Conservation (phyloP, 768 basidiomycete species). For the Pulveroboletus sp. region DNA sequence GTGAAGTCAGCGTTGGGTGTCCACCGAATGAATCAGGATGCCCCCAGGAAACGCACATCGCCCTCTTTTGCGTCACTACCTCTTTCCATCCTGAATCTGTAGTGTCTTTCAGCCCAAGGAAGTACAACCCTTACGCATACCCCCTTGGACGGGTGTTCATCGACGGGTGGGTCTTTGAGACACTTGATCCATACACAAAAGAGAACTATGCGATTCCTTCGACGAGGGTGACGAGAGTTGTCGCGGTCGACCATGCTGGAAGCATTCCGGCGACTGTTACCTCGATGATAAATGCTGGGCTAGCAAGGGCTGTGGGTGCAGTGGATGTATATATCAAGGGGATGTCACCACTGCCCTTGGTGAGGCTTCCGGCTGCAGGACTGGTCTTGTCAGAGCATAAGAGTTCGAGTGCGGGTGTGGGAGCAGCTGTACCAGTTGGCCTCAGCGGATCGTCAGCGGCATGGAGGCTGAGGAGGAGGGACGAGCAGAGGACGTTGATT, state of each 20-base stretch:
- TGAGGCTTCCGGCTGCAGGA: slow-evolving; percentile 63
- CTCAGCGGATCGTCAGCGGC: slow-evolving; percentile 24
- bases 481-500: slow-evolving; percentile 55
- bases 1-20: slow-evolving; percentile 33
- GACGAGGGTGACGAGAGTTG: slow-evolving; percentile 78
- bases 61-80: slow-evolving; percentile 78
- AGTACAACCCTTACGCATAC: slow-evolving; percentile 71
- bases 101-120: slow-evolving; percentile 49
- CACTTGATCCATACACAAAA: slow-evolving; percentile 90
- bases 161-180: slow-evolving; percentile 96
- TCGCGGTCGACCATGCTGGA: slow-evolving; percentile 83
- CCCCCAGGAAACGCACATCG: slow-evolving; percentile 45
- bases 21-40: slow-evolving; percentile 27
- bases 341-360: slow-evolving; percentile 59
- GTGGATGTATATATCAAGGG: slow-evolving; percentile 73
- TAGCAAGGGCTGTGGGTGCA: slow-evolving; percentile 66
- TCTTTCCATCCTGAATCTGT: slow-evolving; percentile 71
- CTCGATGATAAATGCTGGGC: slow-evolving; percentile 73
- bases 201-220: slow-evolving; percentile 95
- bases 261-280: slow-evolving; percentile 82
- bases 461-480: slow-evolving; percentile 61
- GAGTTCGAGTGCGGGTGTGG: slow-evolving; percentile 29
- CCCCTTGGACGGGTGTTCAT: slow-evolving; percentile 80
- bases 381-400: slow-evolving; percentile 54
- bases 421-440: slow-evolving; percentile 26